Evolutionary conservation across 202 grass and related monocot genomes (phyloP).

Genomic region (Miscanthus sacchariflorus): DNA sequence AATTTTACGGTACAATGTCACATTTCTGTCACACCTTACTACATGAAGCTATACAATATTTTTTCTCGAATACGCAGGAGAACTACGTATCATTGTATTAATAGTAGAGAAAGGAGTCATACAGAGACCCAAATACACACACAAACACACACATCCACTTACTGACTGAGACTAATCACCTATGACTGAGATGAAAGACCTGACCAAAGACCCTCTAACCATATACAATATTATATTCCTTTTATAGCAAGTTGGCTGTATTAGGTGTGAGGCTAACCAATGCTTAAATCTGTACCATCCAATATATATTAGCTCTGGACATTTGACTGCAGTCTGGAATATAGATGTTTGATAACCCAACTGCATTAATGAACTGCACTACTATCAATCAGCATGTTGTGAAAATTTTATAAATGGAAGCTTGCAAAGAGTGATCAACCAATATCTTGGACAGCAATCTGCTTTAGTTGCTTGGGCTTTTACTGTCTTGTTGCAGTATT

Average conservation of each 20-base stretch:
- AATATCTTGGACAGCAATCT: constrained; percentile 1
- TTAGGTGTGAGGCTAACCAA: constrained; percentile 10
- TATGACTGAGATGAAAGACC: no score
- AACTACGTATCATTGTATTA: no score
- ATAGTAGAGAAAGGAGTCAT: no score
- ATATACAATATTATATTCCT: neutral
- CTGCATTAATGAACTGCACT: constrained; percentile 14
- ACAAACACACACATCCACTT: no score
- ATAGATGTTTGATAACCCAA: neutral
- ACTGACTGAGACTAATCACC: no score
- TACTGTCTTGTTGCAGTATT: constrained; percentile 14
- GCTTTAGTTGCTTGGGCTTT: neutral
- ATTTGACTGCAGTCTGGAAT: constrained; percentile 1
- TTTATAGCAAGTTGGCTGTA: constrained; percentile 25
- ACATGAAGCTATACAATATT: constrained; percentile 1
- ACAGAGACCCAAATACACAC: no score
- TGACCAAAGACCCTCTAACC: no score
- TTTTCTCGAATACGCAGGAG: no score
- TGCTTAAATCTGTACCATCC: neutral
- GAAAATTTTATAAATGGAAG: neutral
- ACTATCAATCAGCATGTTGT: neutral
- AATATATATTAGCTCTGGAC: neutral
- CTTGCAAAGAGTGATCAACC: neutral
- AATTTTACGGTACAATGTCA: constrained; percentile 74
- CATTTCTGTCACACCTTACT: constrained; percentile 13